These are phyloP conservation scores for Fusarium chuoi DNA, from an alignment of 2,329 filamentous ascomycete genomes.

Conservation along the genomic window DNA sequence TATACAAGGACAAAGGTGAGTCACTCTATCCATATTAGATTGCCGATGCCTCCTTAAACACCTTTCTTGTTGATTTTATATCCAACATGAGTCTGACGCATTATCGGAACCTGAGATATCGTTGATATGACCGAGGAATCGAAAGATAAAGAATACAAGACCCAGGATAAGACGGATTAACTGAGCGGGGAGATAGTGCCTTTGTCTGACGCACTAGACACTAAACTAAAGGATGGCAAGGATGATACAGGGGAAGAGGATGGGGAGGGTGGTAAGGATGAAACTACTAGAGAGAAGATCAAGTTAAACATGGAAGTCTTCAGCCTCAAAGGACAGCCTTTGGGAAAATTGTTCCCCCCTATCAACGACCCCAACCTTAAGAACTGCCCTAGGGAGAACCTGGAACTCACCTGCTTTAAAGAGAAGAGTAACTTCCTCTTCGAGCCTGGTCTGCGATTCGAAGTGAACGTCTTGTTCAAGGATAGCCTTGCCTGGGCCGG, in stretches of 20 bases:
- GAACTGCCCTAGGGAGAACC: accelerated
- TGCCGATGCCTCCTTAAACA: accelerated
- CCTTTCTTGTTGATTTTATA: accelerated
- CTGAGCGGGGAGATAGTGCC: background rate
- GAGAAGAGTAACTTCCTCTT: background rate
- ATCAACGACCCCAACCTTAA: accelerated
- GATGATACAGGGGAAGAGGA: accelerated
- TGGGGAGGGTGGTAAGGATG: accelerated
- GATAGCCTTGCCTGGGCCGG: background rate
- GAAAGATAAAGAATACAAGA: background rate
- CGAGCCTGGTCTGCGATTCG: background rate
- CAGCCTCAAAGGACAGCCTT: background rate
- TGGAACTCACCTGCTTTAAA: accelerated
- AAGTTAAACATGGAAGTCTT: background rate
- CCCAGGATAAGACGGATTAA: background rate
- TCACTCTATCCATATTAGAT: accelerated
- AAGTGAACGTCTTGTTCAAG: background rate
- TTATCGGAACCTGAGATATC: background rate
- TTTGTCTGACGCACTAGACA: background rate
- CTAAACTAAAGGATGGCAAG: too few species aligned
- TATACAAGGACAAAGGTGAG: background rate
- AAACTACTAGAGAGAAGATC: background rate
- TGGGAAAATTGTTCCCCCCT: background rate
- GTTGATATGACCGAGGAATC: background rate
- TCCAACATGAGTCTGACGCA: background rate